Evolutionary conservation across 2,329 filamentous ascomycete genomes (phyloP).

Genomic region (Fusarium begoniae): DNA sequence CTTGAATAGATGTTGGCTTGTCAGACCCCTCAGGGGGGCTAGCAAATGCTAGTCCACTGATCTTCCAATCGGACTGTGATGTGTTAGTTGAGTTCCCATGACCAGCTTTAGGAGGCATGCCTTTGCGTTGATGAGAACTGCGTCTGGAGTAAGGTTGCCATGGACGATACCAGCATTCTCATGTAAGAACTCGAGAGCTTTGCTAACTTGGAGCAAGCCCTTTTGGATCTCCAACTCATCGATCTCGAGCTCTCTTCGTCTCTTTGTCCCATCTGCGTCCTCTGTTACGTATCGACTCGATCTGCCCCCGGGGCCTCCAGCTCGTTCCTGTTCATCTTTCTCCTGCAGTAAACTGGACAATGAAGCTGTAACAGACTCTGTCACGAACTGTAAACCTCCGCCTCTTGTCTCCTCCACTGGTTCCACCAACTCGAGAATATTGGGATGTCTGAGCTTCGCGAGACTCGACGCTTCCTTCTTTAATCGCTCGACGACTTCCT

Average conservation of each 20-base stretch:
- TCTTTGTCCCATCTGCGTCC: constrained; percentile 76
- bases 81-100: constrained; percentile 41
- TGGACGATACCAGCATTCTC: constrained; percentile 95
- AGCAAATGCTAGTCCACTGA: constrained; percentile 92
- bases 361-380: constrained; percentile 90
- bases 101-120: constrained; percentile 51
- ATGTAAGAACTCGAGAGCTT: constrained; percentile 93
- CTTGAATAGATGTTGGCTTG: constrained; percentile 77
- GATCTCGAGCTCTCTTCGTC: constrained; percentile 85
- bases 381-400: constrained; percentile 94
- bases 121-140: constrained; percentile 94
- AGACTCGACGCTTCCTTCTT: constrained; percentile 92
- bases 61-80: constrained; percentile 91
- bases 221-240: constrained; percentile 99
- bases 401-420: constrained; percentile 93
- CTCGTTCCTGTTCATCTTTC: constrained; percentile 86
- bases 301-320: constrained; percentile 73
- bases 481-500: constrained; percentile 89
- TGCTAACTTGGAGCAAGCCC: constrained; percentile 89
- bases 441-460: constrained; percentile 88
- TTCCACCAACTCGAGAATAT: constrained; percentile 90
- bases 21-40: constrained; percentile 81
- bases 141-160: constrained; percentile 92
- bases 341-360: constrained; percentile 82
- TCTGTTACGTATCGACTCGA: constrained; percentile 84